A percentile compares a stretch with the other conserved stretches of the same genome.
Evolutionary conservation across 495 filamentous ascomycete species (phyloP).

Genomic region (Penicillium lividum): DNA sequence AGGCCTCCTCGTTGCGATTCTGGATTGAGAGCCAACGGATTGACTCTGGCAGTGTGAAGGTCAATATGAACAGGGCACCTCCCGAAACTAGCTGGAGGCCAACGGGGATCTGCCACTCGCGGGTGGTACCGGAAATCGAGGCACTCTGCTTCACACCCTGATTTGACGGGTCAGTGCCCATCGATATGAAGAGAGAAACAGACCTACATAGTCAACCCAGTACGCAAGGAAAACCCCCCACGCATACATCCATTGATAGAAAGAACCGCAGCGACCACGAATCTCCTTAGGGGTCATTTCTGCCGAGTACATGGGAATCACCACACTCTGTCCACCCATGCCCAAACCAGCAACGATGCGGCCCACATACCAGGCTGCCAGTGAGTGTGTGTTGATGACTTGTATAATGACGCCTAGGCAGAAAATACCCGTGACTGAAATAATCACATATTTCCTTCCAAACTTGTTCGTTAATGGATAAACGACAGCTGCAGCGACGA

Average conservation of each 20-base stretch:
- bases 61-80: conserved; percentile 47
- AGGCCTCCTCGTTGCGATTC: conserved; percentile 42
- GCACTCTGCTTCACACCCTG: conserved; percentile 39
- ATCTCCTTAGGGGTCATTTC: conserved; percentile 60
- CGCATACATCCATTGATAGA: conserved; percentile 55
- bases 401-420: conserved; percentile 48
- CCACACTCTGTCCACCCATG: conserved; percentile 55
- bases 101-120: conserved; percentile 58
- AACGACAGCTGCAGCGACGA: conserved; percentile 43
- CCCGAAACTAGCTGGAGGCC: conserved; percentile 53
- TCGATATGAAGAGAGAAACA: conserved; percentile 2
- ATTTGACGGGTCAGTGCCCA: not conserved
- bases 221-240: conserved; percentile 54
- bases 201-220: conserved; percentile 51
- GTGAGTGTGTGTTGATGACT: conserved; percentile 42
- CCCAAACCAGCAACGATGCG: conserved; percentile 57
- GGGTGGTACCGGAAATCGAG: conserved; percentile 54
- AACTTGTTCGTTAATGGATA: conserved; percentile 49
- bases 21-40: conserved; percentile 52
- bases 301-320: conserved; percentile 57
- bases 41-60: conserved; percentile 50
- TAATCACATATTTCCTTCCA: conserved; percentile 47
- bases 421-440: conserved; percentile 46
- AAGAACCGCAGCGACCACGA: conserved; percentile 52
- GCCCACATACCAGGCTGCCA: conserved; percentile 47